These are phyloP conservation scores for Hypoxylon sp. DNA, from an alignment of 2,329 filamentous ascomycete genomes.

Conservation along the genomic window DNA sequence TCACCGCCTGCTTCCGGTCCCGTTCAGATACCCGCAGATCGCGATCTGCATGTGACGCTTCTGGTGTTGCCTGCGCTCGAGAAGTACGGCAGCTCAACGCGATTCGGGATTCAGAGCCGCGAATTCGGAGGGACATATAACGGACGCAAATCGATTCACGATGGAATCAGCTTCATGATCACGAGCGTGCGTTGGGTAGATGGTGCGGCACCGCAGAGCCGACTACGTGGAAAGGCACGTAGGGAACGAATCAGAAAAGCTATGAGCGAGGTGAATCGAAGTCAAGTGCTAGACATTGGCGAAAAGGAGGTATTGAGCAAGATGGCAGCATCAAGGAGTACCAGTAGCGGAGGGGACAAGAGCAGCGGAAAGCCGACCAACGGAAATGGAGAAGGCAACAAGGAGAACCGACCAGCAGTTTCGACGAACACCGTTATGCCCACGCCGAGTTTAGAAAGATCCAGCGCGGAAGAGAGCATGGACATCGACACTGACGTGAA, in stretches of 20 bases:
- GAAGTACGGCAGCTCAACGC: slow-evolving; percentile 76
- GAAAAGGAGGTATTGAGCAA: slow-evolving; percentile 38
- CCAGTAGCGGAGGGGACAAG: slow-evolving; percentile 41
- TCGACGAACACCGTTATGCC: background rate
- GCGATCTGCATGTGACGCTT: slow-evolving; percentile 87
- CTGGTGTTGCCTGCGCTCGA: slow-evolving; percentile 82
- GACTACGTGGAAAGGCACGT: slow-evolving; percentile 63
- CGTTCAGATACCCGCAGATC: slow-evolving; percentile 69
- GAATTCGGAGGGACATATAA: slow-evolving; percentile 71
- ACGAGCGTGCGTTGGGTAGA: slow-evolving; percentile 84
- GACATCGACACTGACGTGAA: slow-evolving; percentile 1
- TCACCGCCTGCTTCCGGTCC: slow-evolving; percentile 68
- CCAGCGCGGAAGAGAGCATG: slow-evolving; percentile 2
- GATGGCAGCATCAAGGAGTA: slow-evolving; percentile 35
- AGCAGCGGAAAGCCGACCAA: slow-evolving; percentile 36
- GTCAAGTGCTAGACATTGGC: slow-evolving; percentile 46
- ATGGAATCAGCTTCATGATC: slow-evolving; percentile 90
- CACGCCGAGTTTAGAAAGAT: slow-evolving; percentile 5
- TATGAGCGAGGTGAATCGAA: slow-evolving; percentile 60
- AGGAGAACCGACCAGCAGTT: slow-evolving; percentile 54
- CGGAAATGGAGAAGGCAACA: slow-evolving; percentile 50
- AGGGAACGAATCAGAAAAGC: slow-evolving; percentile 65
- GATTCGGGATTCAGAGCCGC: slow-evolving; percentile 83
- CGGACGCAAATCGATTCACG: slow-evolving; percentile 64
- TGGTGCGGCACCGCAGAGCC: slow-evolving; percentile 69